A percentile compares a stretch with the other conserved stretches of the same genome.
Evolutionary conservation across 2,329 filamentous ascomycete genomes (phyloP).

Genomic region (Blastomyces emzantsi): DNA sequence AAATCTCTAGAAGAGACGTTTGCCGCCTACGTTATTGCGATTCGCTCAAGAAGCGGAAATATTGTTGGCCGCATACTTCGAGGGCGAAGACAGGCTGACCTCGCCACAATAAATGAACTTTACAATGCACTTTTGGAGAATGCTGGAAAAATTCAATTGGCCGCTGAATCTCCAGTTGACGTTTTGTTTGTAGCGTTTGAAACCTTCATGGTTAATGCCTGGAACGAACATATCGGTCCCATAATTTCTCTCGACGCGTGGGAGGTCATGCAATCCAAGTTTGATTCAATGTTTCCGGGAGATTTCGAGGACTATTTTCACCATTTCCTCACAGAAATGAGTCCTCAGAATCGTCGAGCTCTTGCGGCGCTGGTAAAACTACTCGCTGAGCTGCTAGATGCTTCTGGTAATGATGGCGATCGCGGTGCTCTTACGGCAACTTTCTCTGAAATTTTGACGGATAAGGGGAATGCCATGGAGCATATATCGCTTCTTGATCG

Average conservation of each 20-base stretch:
- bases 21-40: constrained; percentile 67
- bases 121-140: constrained; percentile 84
- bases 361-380: constrained; percentile 78
- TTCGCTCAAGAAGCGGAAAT: constrained; percentile 79
- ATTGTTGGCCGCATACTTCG: constrained; percentile 71
- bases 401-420: constrained; percentile 84
- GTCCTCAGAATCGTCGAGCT: constrained; percentile 58
- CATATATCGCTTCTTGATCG: constrained; percentile 85
- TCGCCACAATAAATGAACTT: constrained; percentile 74
- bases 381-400: constrained; percentile 76
- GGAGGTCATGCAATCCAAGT: constrained; percentile 57
- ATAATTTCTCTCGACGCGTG: constrained; percentile 66
- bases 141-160: constrained; percentile 65
- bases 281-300: constrained; percentile 34
- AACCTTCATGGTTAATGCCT: constrained; percentile 80
- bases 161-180: constrained; percentile 68
- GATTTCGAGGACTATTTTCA: constrained; percentile 51
- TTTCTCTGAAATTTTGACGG: constrained; percentile 78
- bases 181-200: constrained; percentile 88
- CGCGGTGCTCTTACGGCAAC: constrained; percentile 77
- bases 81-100: constrained; percentile 60
- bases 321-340: constrained; percentile 43
- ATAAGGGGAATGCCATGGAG: constrained; percentile 65
- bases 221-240: constrained; percentile 79
- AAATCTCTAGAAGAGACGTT: constrained; percentile 75